These are phyloP conservation scores for Crucibulum laeve DNA, from an alignment of 768 basidiomycete genomes.

Conservation along the genomic window DNA sequence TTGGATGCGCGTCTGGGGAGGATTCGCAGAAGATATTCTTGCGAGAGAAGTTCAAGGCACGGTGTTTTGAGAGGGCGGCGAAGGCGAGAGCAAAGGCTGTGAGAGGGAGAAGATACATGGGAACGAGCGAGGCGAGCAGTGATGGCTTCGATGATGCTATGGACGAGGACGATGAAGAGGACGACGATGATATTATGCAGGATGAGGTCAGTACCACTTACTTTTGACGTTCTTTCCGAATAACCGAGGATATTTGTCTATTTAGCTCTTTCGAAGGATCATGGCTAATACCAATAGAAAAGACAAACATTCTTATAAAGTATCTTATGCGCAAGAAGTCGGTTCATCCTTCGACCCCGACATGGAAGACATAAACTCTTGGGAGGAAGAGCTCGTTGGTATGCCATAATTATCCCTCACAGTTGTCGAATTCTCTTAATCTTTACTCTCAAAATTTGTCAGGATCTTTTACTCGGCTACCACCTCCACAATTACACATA, in stretches of 20 bases:
- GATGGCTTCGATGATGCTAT: constrained; percentile 39
- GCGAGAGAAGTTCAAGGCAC: constrained; percentile 54
- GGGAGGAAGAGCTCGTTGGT: constrained; percentile 57
- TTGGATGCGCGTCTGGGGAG: constrained; percentile 14
- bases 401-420: constrained; percentile 7
- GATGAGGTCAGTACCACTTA: constrained; percentile 45
- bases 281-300: constrained; percentile 50
- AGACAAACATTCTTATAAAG: constrained; percentile 46
- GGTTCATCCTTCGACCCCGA: constrained; percentile 77
- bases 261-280: constrained; percentile 64
- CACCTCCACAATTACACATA: constrained; percentile 4
- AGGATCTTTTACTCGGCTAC: too few relatives aligned
- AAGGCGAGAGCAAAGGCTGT: constrained; percentile 50
- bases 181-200: constrained; percentile 55
- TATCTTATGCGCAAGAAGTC: constrained; percentile 65
- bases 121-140: constrained; percentile 37
- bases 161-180: constrained; percentile 48
- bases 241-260: constrained; percentile 3
- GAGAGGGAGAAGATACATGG: constrained; percentile 26
- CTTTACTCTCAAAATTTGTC: too few relatives aligned
- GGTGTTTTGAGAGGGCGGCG: constrained; percentile 58
- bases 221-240: neutral
- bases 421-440: too few relatives aligned
- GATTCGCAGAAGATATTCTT: constrained; percentile 53
- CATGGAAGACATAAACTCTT: constrained; percentile 56